These are phyloP conservation scores for Cutaneotrichosporon mucoides DNA, from an alignment of 1,284 basidiomycete genomes.

Conservation along the genomic window DNA sequence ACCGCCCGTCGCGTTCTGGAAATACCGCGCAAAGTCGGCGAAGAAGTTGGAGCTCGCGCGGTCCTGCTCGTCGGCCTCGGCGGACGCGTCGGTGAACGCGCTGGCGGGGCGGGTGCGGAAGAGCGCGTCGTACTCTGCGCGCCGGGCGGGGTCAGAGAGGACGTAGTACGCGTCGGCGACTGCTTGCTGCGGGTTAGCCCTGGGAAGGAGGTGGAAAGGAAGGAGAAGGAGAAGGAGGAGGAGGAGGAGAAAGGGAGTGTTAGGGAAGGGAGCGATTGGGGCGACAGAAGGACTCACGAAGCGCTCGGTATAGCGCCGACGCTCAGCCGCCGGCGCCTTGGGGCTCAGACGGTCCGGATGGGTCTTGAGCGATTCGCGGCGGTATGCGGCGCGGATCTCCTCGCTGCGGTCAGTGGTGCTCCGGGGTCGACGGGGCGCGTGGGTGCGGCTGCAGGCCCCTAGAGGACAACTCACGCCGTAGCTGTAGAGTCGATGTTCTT, in stretches of 20 bases:
- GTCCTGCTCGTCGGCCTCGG: slow-evolving; percentile 54
- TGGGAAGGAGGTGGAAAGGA: neutral
- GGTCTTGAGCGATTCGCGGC: slow-evolving; percentile 57
- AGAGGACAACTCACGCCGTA: slow-evolving; percentile 30
- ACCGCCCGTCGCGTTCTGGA: slow-evolving; percentile 46
- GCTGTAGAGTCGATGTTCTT: slow-evolving; percentile 38
- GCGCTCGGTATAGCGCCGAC: slow-evolving; percentile 68
- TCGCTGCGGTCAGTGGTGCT: slow-evolving; percentile 25
- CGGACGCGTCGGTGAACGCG: slow-evolving; percentile 35
- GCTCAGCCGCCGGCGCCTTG: slow-evolving; percentile 67
- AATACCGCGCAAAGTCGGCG: slow-evolving; percentile 68
- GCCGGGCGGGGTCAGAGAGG: slow-evolving; percentile 67
- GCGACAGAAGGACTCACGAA: slow-evolving; percentile 52
- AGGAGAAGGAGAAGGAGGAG: neutral
- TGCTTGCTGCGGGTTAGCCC: slow-evolving; percentile 53
- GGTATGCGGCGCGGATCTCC: slow-evolving; percentile 48
- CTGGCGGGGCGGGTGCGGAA: slow-evolving; percentile 51
- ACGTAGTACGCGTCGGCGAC: slow-evolving; percentile 97
- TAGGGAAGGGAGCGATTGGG: neutral
- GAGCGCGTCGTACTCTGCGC: slow-evolving; percentile 79
- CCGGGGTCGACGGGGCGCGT: too few relatives aligned
- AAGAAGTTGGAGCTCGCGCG: slow-evolving; percentile 69
- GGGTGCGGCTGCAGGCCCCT: too few relatives aligned
- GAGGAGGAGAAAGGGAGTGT: neutral
- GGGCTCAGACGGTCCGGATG: slow-evolving; percentile 79